These are phyloP conservation scores for Pseudocercospora fijiensis DNA, from an alignment of 2,329 filamentous ascomycete genomes.

Conservation along the genomic window DNA sequence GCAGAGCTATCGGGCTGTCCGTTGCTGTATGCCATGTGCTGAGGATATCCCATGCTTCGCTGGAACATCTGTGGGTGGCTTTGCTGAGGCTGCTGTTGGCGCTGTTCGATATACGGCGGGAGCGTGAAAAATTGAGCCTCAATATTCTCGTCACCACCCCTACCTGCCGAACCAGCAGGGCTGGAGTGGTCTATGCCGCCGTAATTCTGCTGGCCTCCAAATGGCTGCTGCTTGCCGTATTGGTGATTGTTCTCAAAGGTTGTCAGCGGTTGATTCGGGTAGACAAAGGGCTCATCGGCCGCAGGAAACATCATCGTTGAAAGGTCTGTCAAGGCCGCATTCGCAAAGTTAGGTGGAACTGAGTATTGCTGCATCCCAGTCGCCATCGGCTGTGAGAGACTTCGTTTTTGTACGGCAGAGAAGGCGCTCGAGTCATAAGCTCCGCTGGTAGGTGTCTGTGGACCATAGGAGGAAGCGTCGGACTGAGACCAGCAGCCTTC, in stretches of 20 bases:
- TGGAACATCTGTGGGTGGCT: conserved; percentile 26
- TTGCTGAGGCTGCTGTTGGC: conserved; percentile 30
- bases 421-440: conserved; percentile 25
- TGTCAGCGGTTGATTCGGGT: conserved; percentile 73
- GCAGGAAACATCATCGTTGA: conserved; percentile 78
- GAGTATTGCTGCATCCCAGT: conserved; percentile 27
- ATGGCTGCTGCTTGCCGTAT: conserved; percentile 34
- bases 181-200: conserved; percentile 18
- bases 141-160: conserved; percentile 55
- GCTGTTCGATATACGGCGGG: conserved; percentile 67
- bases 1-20: conserved; percentile 20
- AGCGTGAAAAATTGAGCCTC: conserved; percentile 73
- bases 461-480: conserved; percentile 29
- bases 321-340: conserved; percentile 62
- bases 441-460: conserved; percentile 28
- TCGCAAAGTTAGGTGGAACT: conserved; percentile 35
- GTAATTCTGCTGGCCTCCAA: conserved; percentile 19
- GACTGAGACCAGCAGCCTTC: conserved; percentile 29
- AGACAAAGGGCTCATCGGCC: conserved; percentile 69
- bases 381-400: conserved; percentile 23
- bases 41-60: conserved; percentile 21
- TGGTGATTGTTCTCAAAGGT: conserved; percentile 50
- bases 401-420: conserved; percentile 20
- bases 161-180: conserved; percentile 16
- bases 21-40: conserved; percentile 26